Conservation (phyloP, 164 flowering plant species). For the Euptelea pleiosperma region DNA sequence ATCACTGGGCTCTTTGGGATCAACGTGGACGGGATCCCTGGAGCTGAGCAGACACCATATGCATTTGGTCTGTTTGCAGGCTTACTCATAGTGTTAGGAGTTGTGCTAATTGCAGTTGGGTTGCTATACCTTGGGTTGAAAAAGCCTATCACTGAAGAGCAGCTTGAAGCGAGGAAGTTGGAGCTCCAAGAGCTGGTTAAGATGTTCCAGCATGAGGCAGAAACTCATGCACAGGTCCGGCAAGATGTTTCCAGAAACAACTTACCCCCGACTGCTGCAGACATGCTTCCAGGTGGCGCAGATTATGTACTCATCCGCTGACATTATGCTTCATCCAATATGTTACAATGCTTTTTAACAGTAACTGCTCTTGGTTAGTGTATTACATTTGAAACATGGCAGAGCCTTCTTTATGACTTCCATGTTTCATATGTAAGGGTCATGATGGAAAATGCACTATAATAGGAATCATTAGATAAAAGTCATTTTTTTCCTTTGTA, state of each 20-base stretch:
- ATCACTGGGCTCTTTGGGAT: conserved; percentile 91
- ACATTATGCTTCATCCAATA: not conserved
- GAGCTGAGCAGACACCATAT: conserved; percentile 65
- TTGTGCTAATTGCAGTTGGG: conserved; percentile 56
- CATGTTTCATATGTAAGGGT: too few relatives aligned
- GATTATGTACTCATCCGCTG: conserved; percentile 23
- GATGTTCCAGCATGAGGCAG: conserved; percentile 93
- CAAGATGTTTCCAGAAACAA: conserved; percentile 31
- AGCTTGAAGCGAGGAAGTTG: conserved; percentile 69
- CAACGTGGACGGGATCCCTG: conserved; percentile 96
- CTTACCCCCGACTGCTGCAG: conserved; percentile 52
- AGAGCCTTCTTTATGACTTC: not conserved
- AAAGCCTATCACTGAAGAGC: conserved; percentile 54
- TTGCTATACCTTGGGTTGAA: conserved; percentile 71
- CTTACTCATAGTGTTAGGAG: conserved; percentile 52
- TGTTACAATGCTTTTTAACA: not conserved
- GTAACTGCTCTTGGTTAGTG: not conserved
- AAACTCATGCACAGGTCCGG: conserved; percentile 83
- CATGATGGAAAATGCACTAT: too few relatives aligned
- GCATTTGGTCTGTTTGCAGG: conserved; percentile 76
- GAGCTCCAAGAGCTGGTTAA: conserved; percentile 83
- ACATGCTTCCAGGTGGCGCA: conserved; percentile 17
- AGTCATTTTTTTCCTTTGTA: too few relatives aligned
- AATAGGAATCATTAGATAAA: too few relatives aligned
- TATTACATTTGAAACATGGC: not conserved